Base-by-base conservation (phyloP, 2,329 filamentous ascomycete genomes). In the Fusarium decemcellulare region DNA sequence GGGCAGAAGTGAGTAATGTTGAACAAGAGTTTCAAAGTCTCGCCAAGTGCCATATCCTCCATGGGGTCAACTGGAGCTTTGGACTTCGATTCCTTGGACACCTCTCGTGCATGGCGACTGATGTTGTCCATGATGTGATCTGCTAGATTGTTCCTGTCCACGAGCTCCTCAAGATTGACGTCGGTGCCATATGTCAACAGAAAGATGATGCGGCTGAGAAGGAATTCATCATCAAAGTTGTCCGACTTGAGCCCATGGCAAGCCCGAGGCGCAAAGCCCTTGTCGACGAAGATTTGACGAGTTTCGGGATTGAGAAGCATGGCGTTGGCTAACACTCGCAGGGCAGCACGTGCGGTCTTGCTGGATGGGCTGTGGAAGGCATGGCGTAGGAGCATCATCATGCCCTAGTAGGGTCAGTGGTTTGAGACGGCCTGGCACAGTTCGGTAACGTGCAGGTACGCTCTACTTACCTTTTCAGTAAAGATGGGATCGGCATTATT, bases 1-100 rank as follows among this genome's bases (percentile, higher is more conserved):
- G 90, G 88, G 70, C 91, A 92, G 74, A 91, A 90, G 73, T 95
- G 91, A 2, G 92, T 92, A 56, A 97, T 85, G 79, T 98, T 98
- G 85, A 97, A 98, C 54, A 97, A 82, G 42, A 98, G 85, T 76
- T 97, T 98, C 52, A 96, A 83, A 0, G 92, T 95, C 79, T 98
- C 95, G 9, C 86, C 86, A 39, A 98, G 85, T 1, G 95, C 94
- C 88, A 95, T 90, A 62, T 92, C 90, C 68, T 92, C 90, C 86
- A 95, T 92, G 0, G 88, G 86, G 43, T 88, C 82, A 12, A 70
- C 70, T 11, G 74, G 76, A 27, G 76, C 68, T 34, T 51, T 51
- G 16, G 30, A 37, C 18, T 51, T 51, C 14, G 30, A 18, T 23
- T 51, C 37, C 32, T 15, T 14, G 6, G 32, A 37, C 37, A 51